Percentiles rank a stretch among this genome's conserved stretches.
These are phyloP conservation scores for Dendrobium catenatum DNA, from an alignment of 106 monocot genomes.

Conservation along the genomic window DNA sequence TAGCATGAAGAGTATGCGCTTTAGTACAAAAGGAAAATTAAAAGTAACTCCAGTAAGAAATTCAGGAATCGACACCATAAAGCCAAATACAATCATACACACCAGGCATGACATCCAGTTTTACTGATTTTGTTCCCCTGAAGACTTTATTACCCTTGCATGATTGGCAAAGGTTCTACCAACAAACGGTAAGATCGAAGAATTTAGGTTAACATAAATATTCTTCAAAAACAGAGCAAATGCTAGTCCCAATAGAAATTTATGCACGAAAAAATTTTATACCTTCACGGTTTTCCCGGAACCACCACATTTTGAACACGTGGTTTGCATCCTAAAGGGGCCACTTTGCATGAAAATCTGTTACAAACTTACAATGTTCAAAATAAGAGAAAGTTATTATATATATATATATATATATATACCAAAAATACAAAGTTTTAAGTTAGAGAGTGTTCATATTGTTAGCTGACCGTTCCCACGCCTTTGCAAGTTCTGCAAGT, in stretches of 20 bases:
- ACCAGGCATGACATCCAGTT: slow-evolving; percentile 89
- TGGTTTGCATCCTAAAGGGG: slow-evolving; percentile 65
- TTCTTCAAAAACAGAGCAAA: not conserved
- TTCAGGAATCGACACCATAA: not conserved
- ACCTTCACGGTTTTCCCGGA: slow-evolving; percentile 81
- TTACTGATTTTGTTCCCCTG: slow-evolving; percentile 69
- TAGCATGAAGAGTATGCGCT: not conserved
- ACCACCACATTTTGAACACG: slow-evolving; percentile 72
- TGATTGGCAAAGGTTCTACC: slow-evolving; percentile 70
- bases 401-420: no score
- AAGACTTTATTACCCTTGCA: slow-evolving; percentile 78
- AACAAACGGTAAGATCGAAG: not conserved
- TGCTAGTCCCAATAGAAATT: not conserved
- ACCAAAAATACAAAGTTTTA: not conserved
- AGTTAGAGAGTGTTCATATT: not conserved
- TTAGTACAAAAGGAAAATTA: not conserved
- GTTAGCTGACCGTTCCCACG: slow-evolving; percentile 63
- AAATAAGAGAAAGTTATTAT: not conserved
- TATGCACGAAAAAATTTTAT: not conserved
- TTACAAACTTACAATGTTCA: not conserved
- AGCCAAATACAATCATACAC: slow-evolving; percentile 7
- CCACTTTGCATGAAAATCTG: slow-evolving; percentile 84
- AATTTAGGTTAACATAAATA: not conserved
- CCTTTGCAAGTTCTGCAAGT: slow-evolving; percentile 80
- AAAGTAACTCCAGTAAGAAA: not conserved